Percentiles rank a stretch among this genome's conserved stretches.
Conservation (phyloP, 352 stramenopile species). For the Phytophthora europaea region DNA sequence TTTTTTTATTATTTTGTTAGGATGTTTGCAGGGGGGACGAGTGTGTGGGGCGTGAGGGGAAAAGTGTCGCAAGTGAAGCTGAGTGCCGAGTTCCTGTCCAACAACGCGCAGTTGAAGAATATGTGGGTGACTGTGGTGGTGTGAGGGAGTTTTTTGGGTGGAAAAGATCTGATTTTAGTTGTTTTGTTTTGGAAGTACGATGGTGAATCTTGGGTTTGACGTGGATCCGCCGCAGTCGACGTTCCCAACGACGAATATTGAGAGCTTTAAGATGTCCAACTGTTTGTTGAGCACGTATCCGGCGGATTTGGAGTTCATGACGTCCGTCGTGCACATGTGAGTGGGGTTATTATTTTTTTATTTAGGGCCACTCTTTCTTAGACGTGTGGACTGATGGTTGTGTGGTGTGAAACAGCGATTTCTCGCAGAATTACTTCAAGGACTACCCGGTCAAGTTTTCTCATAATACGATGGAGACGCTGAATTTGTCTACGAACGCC, state of each 20-base stretch:
- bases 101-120: conserved; percentile 46
- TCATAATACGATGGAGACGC: conserved; percentile 42
- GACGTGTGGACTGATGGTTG: neutral
- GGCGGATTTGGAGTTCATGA: conserved; percentile 62
- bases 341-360: conserved; percentile 17
- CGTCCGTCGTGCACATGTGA: conserved; percentile 57
- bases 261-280: conserved; percentile 65
- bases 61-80: conserved; percentile 57
- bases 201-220: conserved; percentile 65
- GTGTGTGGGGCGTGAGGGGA: conserved; percentile 48
- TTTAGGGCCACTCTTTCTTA: neutral
- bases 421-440: conserved; percentile 73
- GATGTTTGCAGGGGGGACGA: conserved; percentile 60
- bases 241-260: conserved; percentile 55
- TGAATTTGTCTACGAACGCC: conserved; percentile 71
- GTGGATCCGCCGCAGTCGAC: conserved; percentile 51
- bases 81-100: conserved; percentile 39
- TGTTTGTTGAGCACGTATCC: conserved; percentile 64
- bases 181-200: conserved; percentile 38
- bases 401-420: conserved; percentile 41
- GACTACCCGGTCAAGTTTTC: conserved; percentile 63
- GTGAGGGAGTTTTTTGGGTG: neutral
- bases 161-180: neutral
- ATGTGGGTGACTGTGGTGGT: conserved; percentile 41
- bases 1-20: conserved; percentile 17